Base-by-base conservation (phyloP, 768 basidiomycete species). In the Serendipita sp. region DNA sequence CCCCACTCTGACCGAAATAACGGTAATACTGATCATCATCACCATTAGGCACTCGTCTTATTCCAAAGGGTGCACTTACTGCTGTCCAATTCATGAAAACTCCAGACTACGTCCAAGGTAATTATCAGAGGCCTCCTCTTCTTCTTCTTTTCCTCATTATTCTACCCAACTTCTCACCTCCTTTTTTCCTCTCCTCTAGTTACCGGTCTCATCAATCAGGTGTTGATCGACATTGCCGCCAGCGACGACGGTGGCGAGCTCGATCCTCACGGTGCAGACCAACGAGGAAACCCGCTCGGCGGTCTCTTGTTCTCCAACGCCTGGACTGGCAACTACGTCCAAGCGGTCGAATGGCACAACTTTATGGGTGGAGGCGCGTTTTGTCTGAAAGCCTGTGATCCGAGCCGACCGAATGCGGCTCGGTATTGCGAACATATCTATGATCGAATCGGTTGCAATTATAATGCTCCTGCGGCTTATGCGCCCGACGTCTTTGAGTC, bases 261-360 rank as follows among this genome's bases (percentile, higher is more conserved):
- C 63, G 86, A 89, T 72, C 82, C 86, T 15, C 84, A 86, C 67
- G 87, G 88, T 65, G 86, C 86, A 66, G 88, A 89, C 71, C 68
- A 86, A 81, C 82, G 86, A 67, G 90, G 89, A n/a, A 92, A 90
- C 75, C 87, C 87, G 2, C 76, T 88, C 32, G 89, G 89, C 67
- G 86, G 82, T 56, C 72, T 89, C 34, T 65, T 88, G 47, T 91
- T 79, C 76, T 83, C 86, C 0, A 84, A 75, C 66, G 79, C 75
- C 7, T 85, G 24, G 24, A 24, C 24, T 24, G 24, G 24, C 24
- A 37, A 37, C 35, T 60, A 60, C 70, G 70, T 73, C 5, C 89
- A 91, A 70, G 78, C 85, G 38, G 74, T 76, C 44, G 81, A 88
- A 68, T 89, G 88, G 88, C 79, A 80, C 73, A 80, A 81, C 71